These are phyloP conservation scores for Stagonosporopsis rhizophila DNA, from an alignment of 2,329 filamentous ascomycete species.

Conservation along the genomic window DNA sequence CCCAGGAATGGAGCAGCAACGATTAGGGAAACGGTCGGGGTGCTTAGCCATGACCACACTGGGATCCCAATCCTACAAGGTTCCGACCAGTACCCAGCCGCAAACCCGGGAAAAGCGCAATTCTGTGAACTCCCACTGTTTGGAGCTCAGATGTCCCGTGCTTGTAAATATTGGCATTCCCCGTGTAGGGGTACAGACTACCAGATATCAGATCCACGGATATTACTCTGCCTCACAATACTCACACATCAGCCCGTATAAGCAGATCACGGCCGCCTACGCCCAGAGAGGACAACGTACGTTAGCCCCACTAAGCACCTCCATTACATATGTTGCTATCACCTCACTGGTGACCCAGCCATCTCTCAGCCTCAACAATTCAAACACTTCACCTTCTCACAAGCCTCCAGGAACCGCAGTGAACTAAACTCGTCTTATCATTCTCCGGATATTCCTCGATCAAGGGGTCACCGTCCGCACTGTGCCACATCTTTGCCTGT, in stretches of 20 bases:
- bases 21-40: conserved; percentile 47
- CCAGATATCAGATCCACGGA: conserved; percentile 36
- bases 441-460: conserved; percentile 40
- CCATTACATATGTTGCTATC: conserved; percentile 35
- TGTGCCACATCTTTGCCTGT: conserved; percentile 43
- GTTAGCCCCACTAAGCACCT: conserved; percentile 42
- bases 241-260: conserved; percentile 16
- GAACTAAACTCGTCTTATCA: conserved; percentile 39
- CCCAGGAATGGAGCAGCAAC: conserved; percentile 36
- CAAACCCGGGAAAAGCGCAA: conserved; percentile 46
- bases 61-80: conserved; percentile 48
- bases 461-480: conserved; percentile 38
- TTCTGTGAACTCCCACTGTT: conserved; percentile 38
- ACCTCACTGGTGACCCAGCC: conserved; percentile 46
- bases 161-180: conserved; percentile 43
- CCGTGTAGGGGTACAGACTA: conserved; percentile 47
- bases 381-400: conserved; percentile 46
- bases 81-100: conserved; percentile 48
- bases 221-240: conserved; percentile 43
- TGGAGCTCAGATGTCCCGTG: conserved; percentile 42
- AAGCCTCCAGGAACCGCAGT: conserved; percentile 42
- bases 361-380: conserved; percentile 38
- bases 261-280: conserved; percentile 18
- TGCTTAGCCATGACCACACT: conserved; percentile 43
- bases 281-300: conserved; percentile 37